Evolutionary conservation across 2,329 filamentous ascomycete species (phyloP), one percentile per base, ranked within the genome.

Genomic region (Xylariaceae sp.): DNA sequence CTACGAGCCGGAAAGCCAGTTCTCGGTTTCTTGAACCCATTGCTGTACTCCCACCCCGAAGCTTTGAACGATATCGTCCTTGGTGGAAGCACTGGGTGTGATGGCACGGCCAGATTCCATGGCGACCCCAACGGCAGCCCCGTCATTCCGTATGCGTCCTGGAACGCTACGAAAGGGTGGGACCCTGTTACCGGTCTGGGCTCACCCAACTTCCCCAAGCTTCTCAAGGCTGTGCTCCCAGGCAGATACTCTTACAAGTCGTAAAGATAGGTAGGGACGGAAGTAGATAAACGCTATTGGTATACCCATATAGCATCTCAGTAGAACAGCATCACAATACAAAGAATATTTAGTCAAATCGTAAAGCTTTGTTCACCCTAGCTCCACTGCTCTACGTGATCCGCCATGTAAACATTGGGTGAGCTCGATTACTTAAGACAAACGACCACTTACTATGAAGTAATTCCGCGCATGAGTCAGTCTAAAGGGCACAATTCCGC

Each of bases 11-110:
- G 73, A 2, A 73, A 73, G 57, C 57, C 70, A 6, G 56, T 61
- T 1, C 61, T 77, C 39, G 74, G 75, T 2, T 78, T 77, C 54
- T 51, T 78, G 30, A 78, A 77, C 56, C 75, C 75, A 2, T 76
- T 71, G 67, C 60, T 78, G 9, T 77, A 77, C 51, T 39, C 40
- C 2, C 55, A 50, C 14, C 47, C 50, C 2, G 42, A 55, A 7
- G 60, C 58, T 2, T 57, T 71, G n/a, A 66, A 60, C 1, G 68
- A 71, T 47, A 58, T 70, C 40, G 65, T 61, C 1, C 49, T 49
- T 4, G 68, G 66, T 38, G 54, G 52, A 10, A 58, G 52, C 51
- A 54, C 51, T 2, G 58, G 58, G 19, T 60, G 57, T 36, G 57
- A 61, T 5, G 65, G 64, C 5, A 59, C 57, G 17, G 60, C 62